Evolutionary conservation across 768 basidiomycete genomes (phyloP), one percentile per base, ranked within the genome.

Genomic region (Cytidiella melzeri): DNA sequence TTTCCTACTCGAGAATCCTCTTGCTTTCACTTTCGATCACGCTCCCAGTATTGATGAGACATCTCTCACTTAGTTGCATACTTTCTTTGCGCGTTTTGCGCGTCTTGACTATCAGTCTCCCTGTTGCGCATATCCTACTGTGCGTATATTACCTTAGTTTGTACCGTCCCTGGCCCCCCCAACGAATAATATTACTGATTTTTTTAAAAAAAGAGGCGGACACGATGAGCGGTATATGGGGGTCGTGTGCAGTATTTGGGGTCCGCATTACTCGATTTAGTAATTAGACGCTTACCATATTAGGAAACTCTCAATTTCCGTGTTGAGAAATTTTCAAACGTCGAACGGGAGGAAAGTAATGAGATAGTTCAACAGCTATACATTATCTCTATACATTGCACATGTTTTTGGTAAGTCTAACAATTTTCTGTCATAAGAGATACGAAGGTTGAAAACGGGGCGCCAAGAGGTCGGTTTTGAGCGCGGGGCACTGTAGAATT

Each of bases 401-500:
- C 11, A n/a, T 49, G 41, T 42, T 49, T 41, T 41, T 19, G 21
- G 24, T 13, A 13, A 24, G 19, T 21, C 42, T 20, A 18, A 4
- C 20, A 13, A 9, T 21, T 2, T 25, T 30, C 11, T 26, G 26
- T 11, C 20, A 24, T 2, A 42, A 10, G 5, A 49, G 48, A 27
- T 49, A 42, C 41, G 20, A 18, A 12, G 3, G 2, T 5, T 25
- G 27, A 27, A 25, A 25, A 24, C 15, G 2, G 39, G 40, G 40
- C 19, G 48, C 27, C 48, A 37, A 49, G 48, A 49, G 48, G 48
- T 49, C 40, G 48, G 48, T 49, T 49, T 49, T 49, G 48, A 49
- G 48, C 48, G 27, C 11, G 11, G 27, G 21, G n/a, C 48, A 42
- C 25, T 42, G 25, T 42, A 42, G 23, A n/a, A n/a, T n/a, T n/a